phyloP scores from a whole-genome alignment of 768 basidiomycete genomes.

The Mycena vulgaris region DNA sequence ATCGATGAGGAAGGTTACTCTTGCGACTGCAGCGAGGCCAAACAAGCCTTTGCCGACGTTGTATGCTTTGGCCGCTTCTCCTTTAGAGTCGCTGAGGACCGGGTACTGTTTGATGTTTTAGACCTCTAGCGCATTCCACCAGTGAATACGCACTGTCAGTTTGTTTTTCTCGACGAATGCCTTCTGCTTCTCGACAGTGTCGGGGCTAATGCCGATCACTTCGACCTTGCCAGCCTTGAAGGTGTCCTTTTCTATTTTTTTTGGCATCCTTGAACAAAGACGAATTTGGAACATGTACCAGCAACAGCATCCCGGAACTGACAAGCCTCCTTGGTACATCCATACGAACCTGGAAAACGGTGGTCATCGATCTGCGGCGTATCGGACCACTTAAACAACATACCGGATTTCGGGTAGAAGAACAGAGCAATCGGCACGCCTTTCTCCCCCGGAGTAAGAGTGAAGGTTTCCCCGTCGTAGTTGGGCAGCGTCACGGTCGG shows the following conservation, averaged over 20 bases:
- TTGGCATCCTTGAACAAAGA: neutral
- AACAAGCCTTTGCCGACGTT: slow-evolving; percentile 76
- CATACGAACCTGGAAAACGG: slow-evolving; percentile 69
- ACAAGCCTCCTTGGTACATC: slow-evolving; percentile 88
- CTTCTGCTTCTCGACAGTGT: slow-evolving; percentile 82
- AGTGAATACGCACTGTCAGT: slow-evolving; percentile 64
- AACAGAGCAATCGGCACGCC: slow-evolving; percentile 79
- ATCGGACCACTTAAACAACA: slow-evolving; percentile 2
- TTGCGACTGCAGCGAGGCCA: slow-evolving; percentile 70
- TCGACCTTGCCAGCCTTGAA: slow-evolving; percentile 77
- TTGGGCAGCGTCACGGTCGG: slow-evolving; percentile 78
- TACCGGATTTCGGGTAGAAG: slow-evolving; percentile 84
- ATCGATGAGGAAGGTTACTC: slow-evolving; percentile 86
- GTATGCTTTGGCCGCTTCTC: slow-evolving; percentile 75
- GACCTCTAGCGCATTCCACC: neutral
- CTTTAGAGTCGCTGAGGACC: slow-evolving; percentile 80
- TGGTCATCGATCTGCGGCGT: neutral
- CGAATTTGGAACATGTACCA: slow-evolving; percentile 55
- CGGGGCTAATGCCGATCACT: slow-evolving; percentile 82
- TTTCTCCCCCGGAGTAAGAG: slow-evolving; percentile 70
- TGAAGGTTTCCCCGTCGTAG: slow-evolving; percentile 72
- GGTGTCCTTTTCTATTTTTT: slow-evolving; percentile 67
- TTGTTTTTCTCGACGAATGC: slow-evolving; percentile 80
- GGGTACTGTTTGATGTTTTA: slow-evolving; percentile 69
- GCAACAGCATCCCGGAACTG: slow-evolving; percentile 85